Evolutionary conservation across 2,329 filamentous ascomycete species (phyloP).

Genomic region (Cryphonectria naterciae): DNA sequence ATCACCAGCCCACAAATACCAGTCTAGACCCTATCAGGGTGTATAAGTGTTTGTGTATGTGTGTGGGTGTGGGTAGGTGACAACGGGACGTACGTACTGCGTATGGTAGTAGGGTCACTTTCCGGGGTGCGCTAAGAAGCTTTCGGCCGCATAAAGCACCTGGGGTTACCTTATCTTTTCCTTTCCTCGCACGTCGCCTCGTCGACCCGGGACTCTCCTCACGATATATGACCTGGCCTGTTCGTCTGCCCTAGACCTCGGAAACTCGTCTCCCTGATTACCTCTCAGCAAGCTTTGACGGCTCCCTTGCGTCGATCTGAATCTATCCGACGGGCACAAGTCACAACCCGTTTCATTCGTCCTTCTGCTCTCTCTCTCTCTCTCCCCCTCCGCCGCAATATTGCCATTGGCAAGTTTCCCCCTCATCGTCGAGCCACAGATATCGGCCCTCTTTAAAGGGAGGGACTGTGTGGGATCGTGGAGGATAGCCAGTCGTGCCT

Average conservation of each 20-base stretch:
- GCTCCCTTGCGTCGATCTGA: neutral
- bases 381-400: neutral
- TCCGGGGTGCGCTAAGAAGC: slow-evolving; percentile 14
- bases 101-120: slow-evolving; percentile 17
- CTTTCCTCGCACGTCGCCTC: neutral
- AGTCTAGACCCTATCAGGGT: slow-evolving; percentile 12
- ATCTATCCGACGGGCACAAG: neutral
- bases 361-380: neutral
- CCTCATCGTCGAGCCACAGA: neutral
- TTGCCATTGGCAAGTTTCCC: neutral
- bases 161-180: slow-evolving; percentile 27
- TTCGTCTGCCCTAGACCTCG: neutral
- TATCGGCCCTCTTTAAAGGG: neutral
- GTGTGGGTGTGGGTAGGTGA: slow-evolving; percentile 19
- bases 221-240: slow-evolving; percentile 16
- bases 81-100: slow-evolving; percentile 16
- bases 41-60: slow-evolving; percentile 13
- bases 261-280: neutral
- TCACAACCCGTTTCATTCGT: neutral
- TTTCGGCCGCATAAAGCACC: slow-evolving; percentile 15
- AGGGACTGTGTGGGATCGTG: slow-evolving; percentile 4
- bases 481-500: slow-evolving; percentile 5
- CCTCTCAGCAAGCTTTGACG: neutral
- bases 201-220: slow-evolving; percentile 1
- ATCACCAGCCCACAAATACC: slow-evolving; percentile 5